Evolutionary conservation across 2,329 filamentous ascomycete genomes (phyloP).

Genomic region (Fusarium sp.): DNA sequence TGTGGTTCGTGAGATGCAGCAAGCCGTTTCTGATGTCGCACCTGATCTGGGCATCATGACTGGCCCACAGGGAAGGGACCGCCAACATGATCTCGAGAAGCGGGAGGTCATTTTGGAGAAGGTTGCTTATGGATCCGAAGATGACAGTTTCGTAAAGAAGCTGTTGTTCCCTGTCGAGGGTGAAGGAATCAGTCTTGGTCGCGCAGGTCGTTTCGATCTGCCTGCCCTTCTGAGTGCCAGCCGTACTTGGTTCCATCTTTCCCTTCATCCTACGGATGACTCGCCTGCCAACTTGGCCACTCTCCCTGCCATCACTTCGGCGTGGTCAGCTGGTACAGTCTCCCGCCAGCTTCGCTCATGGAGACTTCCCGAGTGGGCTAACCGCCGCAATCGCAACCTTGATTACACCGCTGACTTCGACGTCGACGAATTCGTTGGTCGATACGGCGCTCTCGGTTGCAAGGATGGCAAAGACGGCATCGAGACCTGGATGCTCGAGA

Average conservation of each 20-base stretch:
- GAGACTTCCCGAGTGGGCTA: slow-evolving; percentile 96
- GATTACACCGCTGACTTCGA: slow-evolving; percentile 99
- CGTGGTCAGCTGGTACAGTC: slow-evolving; percentile 92
- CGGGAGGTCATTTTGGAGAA: slow-evolving; percentile 86
- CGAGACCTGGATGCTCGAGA: slow-evolving; percentile 91
- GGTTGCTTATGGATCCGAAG: slow-evolving; percentile 80
- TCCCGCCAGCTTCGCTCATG: slow-evolving; percentile 93
- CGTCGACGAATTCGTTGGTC: slow-evolving; percentile 85
- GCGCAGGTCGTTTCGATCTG: slow-evolving; percentile 80
- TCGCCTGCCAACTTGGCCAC: slow-evolving; percentile 77
- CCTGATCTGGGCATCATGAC: slow-evolving; percentile 80
- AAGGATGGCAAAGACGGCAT: slow-evolving; percentile 90
- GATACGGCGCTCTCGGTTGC: slow-evolving; percentile 86
- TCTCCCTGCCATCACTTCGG: slow-evolving; percentile 74
- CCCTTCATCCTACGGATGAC: slow-evolving; percentile 90
- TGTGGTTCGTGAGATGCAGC: slow-evolving; percentile 85
- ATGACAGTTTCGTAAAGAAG: slow-evolving; percentile 82
- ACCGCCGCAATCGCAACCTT: slow-evolving; percentile 86
- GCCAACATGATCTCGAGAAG: slow-evolving; percentile 81
- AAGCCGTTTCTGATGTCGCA: slow-evolving; percentile 77
- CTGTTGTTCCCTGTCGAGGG: slow-evolving; percentile 81
- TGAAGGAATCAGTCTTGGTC: slow-evolving; percentile 82
- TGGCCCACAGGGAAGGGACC: slow-evolving; percentile 72
- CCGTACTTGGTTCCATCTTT: slow-evolving; percentile 93
- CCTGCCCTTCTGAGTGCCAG: slow-evolving; percentile 78